A percentile compares a stretch with the other conserved stretches of the same genome.
These are phyloP conservation scores for Boletus tylopilopsis DNA, from an alignment of 768 basidiomycete genomes.

Conservation along the genomic window DNA sequence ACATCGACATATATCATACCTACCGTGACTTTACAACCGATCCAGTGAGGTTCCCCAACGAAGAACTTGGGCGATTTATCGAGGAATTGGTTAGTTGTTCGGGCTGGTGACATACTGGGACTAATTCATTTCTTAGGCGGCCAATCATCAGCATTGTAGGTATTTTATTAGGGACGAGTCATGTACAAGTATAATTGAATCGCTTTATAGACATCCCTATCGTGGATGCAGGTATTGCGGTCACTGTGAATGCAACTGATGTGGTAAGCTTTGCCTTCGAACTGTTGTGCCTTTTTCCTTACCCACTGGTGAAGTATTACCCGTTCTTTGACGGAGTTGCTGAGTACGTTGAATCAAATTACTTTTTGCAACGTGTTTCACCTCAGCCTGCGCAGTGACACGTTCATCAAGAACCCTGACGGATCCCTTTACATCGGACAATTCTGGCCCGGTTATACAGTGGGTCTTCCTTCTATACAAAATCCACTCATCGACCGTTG, in stretches of 20 bases:
- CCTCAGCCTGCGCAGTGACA: constrained; percentile 39
- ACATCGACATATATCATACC: constrained; percentile 70
- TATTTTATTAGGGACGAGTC: neutral
- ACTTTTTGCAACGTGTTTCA: neutral
- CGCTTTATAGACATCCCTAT: constrained; percentile 59
- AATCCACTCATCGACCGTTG: neutral
- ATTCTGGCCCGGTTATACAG: constrained; percentile 78
- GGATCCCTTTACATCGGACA: constrained; percentile 68
- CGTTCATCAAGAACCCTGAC: constrained; percentile 75
- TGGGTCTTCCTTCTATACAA: constrained; percentile 20
- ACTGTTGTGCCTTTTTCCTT: neutral
- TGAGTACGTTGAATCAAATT: constrained; percentile 35
- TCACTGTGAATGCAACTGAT: constrained; percentile 57
- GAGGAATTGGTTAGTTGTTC: constrained; percentile 45
- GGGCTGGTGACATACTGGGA: neutral
- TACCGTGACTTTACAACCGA: constrained; percentile 68
- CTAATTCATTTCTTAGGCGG: constrained; percentile 17
- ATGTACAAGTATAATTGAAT: neutral
- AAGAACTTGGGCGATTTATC: constrained; percentile 53
- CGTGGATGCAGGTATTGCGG: constrained; percentile 59
- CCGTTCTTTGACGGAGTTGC: constrained; percentile 63
- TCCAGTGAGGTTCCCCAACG: constrained; percentile 56
- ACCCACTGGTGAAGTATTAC: constrained; percentile 45
- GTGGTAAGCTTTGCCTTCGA: constrained; percentile 40
- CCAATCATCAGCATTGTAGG: constrained; percentile 31